A percentile compares a stretch with the other conserved stretches of the same genome.
phyloP scores from a whole-genome alignment of 345 rosid species.

The Acer saccharum region DNA sequence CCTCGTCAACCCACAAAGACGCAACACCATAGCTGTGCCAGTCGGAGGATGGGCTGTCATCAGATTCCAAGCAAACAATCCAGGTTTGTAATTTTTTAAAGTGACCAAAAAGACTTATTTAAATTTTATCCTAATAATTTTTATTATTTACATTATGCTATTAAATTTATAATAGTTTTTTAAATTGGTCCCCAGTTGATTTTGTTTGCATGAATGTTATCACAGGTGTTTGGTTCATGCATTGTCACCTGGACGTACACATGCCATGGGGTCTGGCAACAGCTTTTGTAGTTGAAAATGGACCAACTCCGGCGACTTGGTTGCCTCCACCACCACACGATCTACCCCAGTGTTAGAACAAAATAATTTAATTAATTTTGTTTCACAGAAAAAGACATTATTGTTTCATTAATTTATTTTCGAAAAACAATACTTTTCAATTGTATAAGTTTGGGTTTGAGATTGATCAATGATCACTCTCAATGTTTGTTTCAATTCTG shows the following conservation, averaged over 20 bases:
- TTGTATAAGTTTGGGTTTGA: not conserved
- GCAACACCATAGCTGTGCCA: conserved; percentile 81
- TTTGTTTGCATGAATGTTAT: not conserved
- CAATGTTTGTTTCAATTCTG: not conserved
- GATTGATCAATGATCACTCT: not conserved
- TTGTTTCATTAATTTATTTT: not conserved
- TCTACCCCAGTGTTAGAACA: conserved; percentile 56
- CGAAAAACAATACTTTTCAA: not conserved
- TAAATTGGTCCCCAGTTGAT: not conserved
- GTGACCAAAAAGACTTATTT: too few species aligned
- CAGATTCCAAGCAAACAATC: conserved; percentile 81
- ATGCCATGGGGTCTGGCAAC: conserved; percentile 61
- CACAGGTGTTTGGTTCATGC: conserved; percentile 72
- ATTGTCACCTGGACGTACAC: conserved; percentile 72
- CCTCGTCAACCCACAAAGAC: conserved; percentile 58
- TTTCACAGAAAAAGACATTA: not conserved
- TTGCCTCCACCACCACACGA: conserved; percentile 76
- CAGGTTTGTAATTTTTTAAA: conserved; percentile 42
- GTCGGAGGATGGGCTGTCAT: conserved; percentile 86
- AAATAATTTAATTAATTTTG: not conserved
- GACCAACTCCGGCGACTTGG: conserved; percentile 48
- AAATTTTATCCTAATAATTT: too few species aligned
- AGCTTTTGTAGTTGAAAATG: conserved; percentile 59
- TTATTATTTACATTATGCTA: too few species aligned
- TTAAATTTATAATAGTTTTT: too few species aligned